phyloP scores from a whole-genome alignment of 306 rosid species.

The Herpetospermum pedunculosum region DNA sequence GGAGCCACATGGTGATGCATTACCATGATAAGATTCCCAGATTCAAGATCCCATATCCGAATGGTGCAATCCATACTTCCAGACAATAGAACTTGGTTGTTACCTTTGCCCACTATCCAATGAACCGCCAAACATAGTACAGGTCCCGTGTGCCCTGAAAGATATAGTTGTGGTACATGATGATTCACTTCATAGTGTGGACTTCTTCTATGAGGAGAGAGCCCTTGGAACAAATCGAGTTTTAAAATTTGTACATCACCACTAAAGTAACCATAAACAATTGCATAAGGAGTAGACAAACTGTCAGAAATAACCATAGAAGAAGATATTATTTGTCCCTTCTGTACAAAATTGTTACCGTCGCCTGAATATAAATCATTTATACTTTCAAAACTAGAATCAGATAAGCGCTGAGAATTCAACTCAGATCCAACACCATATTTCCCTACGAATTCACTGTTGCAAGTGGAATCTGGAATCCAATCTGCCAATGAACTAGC shows the following conservation, averaged over 20 bases:
- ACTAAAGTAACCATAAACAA: slow-evolving; percentile 62
- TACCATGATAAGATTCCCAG: slow-evolving; percentile 45
- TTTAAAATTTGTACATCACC: slow-evolving; percentile 68
- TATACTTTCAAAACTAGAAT: slow-evolving; percentile 22
- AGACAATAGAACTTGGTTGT: slow-evolving; percentile 60
- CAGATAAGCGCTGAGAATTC: slow-evolving; percentile 15
- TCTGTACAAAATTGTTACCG: slow-evolving; percentile 22
- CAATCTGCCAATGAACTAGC: slow-evolving; percentile 42
- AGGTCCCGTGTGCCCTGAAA: slow-evolving; percentile 70
- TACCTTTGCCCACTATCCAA: slow-evolving; percentile 38
- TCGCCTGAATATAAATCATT: slow-evolving; percentile 4
- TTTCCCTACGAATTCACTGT: slow-evolving; percentile 14
- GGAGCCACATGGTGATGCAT: slow-evolving; percentile 97
- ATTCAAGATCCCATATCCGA: slow-evolving; percentile 85
- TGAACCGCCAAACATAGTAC: slow-evolving; percentile 94
- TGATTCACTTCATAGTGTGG: slow-evolving; percentile 32
- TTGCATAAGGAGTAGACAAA: slow-evolving; percentile 49
- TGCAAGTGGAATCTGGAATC: slow-evolving; percentile 27
- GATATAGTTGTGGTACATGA: slow-evolving; percentile 34
- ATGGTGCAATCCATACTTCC: slow-evolving; percentile 88
- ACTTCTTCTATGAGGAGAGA: slow-evolving; percentile 33
- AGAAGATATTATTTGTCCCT: slow-evolving; percentile 43
- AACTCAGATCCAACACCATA: slow-evolving; percentile 19
- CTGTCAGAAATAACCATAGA: slow-evolving; percentile 67
- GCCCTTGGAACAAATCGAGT: slow-evolving; percentile 53